Conservation (phyloP, 2,329 filamentous ascomycete species). For the Cordyceps tenuipes region DNA sequence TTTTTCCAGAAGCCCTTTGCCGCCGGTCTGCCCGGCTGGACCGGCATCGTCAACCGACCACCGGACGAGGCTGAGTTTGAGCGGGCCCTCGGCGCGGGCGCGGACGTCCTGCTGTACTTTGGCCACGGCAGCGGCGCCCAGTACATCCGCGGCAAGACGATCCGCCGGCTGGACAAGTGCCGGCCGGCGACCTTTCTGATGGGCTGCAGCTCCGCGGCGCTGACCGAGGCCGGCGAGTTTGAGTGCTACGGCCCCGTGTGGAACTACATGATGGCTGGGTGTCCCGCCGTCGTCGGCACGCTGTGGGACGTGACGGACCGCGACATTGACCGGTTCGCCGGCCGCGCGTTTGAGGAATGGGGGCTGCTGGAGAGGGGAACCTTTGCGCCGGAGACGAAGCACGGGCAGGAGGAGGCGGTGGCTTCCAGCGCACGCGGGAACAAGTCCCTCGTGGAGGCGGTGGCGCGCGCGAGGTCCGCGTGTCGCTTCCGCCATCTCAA, state of each 20-base stretch:
- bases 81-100: constrained; percentile 42
- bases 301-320: constrained; percentile 98
- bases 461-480: constrained; percentile 63
- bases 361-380: constrained; percentile 54
- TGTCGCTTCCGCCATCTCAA: constrained; percentile 89
- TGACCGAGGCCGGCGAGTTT: constrained; percentile 73
- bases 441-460: constrained; percentile 67
- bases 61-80: constrained; percentile 76
- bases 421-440: constrained; percentile 17
- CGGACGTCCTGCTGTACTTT: constrained; percentile 81
- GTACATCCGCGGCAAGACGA: constrained; percentile 78
- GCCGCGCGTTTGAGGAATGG: constrained; percentile 74
- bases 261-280: constrained; percentile 84
- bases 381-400: constrained; percentile 24
- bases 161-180: constrained; percentile 70
- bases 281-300: constrained; percentile 80
- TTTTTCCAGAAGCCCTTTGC: constrained; percentile 59
- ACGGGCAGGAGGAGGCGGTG: neutral
- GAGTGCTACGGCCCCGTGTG: constrained; percentile 86
- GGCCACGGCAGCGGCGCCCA: constrained; percentile 92
- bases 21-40: constrained; percentile 58
- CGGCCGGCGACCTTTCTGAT: constrained; percentile 76
- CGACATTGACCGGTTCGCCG: constrained; percentile 90
- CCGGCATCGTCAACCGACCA: constrained; percentile 54
- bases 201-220: constrained; percentile 81